A percentile compares a stretch with the other conserved stretches of the same genome.
Evolutionary conservation across 257 asterid genomes (phyloP).

Genomic region (Cordia subcordata): DNA sequence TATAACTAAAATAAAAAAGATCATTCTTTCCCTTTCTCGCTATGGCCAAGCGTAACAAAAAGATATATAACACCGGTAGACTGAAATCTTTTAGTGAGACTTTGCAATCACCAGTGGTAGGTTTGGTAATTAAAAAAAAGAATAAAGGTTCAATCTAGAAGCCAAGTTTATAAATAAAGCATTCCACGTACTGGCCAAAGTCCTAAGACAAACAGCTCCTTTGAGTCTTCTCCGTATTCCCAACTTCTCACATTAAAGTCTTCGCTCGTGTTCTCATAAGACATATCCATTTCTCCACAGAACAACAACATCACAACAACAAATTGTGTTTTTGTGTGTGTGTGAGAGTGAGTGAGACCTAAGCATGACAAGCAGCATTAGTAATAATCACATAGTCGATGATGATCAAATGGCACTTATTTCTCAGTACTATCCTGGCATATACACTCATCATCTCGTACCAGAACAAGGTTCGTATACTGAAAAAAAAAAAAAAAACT

Average conservation of each 20-base stretch:
- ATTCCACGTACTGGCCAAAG: conserved; percentile 9
- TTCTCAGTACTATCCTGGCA: conserved; percentile 46
- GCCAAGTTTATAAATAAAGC: conserved; percentile 44
- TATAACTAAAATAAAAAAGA: too few relatives aligned
- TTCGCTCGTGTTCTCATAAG: conserved; percentile 1
- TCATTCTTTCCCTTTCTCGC: too few relatives aligned
- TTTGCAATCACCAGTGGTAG: conserved; percentile 23
- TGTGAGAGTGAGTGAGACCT: background rate
- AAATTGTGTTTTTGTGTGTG: too few relatives aligned
- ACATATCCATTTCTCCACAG: background rate
- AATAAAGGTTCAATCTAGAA: conserved; percentile 22
- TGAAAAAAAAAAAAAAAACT: background rate
- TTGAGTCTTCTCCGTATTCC: conserved; percentile 5
- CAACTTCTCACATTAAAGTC: conserved; percentile 5
- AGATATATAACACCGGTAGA: too few relatives aligned
- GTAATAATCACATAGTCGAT: conserved; percentile 11
- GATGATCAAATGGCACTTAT: conserved; percentile 47
- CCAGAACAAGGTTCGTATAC: conserved; percentile 33
- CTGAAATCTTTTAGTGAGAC: background rate
- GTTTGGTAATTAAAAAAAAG: conserved; percentile 18
- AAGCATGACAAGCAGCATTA: conserved; percentile 20
- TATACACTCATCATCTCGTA: conserved; percentile 27
- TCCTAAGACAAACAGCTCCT: conserved; percentile 16
- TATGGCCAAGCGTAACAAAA: too few relatives aligned
- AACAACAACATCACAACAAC: background rate